Evolutionary conservation across 1,139 yeast species (phyloP), one percentile per base, ranked within the genome.

Genomic region (Zygosaccharomyces pseudobailii): DNA sequence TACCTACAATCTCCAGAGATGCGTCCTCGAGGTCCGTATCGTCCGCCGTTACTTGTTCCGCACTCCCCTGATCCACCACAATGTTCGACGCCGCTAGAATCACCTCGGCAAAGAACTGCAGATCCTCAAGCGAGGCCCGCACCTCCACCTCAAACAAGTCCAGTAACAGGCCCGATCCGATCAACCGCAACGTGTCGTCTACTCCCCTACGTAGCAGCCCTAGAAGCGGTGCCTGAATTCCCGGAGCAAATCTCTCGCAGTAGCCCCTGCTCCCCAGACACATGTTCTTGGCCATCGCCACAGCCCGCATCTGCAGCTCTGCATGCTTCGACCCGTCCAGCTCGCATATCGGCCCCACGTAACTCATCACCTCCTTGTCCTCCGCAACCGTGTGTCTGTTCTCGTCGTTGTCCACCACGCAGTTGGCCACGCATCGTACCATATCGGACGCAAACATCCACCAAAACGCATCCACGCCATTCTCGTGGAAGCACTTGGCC

Each of bases 351-450:
- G 48, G 47, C 2, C 53, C 51, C n/a, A 54, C 47, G 42, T 55
- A 57, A 32, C 53, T 50, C 5, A 59, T 34, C 10, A 44, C 17
- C 2, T 30, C 13, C 3, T 36, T 48, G n/a, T 47, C 45, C 3
- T 50, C 48, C 9, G 54, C 27, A 13, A 63, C 43, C n/a, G 55
- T 36, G 17, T 49, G 43, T 33, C 69, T 53, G 39, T 66, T 66
- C 2, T 31, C 36, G 43, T 63, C 62, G 43, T 63, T 61, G 47
- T 66, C 68, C 1, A 61, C 62, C 17, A 66, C 40, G 24, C 59
- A 41, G 47, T 65, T 65, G 0, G 68, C 68, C 5, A 64, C 44
- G 41, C 66, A 62, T 45, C 68, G 57, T 2, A 59, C 51, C 28
- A 63, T 22, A 44, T 64, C 68, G 10, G 65, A 60, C 10, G 52